Evolutionary conservation across 2,329 filamentous ascomycete genomes (phyloP).

Genomic region (Calonectria multiphialidica): DNA sequence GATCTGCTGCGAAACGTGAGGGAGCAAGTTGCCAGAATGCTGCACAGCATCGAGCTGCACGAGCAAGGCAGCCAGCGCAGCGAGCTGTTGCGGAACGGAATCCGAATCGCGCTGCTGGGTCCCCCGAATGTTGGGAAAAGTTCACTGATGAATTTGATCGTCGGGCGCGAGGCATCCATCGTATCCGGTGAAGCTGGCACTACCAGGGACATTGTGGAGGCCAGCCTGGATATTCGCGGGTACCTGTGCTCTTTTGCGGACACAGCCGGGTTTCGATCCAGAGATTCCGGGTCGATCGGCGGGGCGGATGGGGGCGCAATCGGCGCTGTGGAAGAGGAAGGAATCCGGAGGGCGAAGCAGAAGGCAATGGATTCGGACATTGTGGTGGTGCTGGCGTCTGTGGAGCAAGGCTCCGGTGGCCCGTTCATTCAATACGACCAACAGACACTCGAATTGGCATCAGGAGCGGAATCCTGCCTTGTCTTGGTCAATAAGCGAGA

Average conservation of each 20-base stretch:
- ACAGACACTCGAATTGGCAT: slow-evolving; percentile 68
- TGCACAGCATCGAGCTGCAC: slow-evolving; percentile 74
- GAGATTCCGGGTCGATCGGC: slow-evolving; percentile 22
- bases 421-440: slow-evolving; percentile 63
- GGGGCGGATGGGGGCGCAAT: slow-evolving; percentile 55
- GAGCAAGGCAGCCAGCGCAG: slow-evolving; percentile 83
- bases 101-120: slow-evolving; percentile 87
- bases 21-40: slow-evolving; percentile 71
- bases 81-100: slow-evolving; percentile 86
- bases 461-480: slow-evolving; percentile 60
- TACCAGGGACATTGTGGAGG: slow-evolving; percentile 93
- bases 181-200: slow-evolving; percentile 94
- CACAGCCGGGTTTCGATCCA: slow-evolving; percentile 85
- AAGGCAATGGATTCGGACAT: slow-evolving; percentile 88
- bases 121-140: slow-evolving; percentile 97
- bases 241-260: slow-evolving; percentile 96
- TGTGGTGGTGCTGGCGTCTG: slow-evolving; percentile 82
- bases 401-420: slow-evolving; percentile 65
- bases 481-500: slow-evolving; percentile 76
- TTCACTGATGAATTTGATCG: slow-evolving; percentile 89
- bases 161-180: slow-evolving; percentile 94
- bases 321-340: slow-evolving; percentile 86
- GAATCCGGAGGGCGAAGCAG: slow-evolving; percentile 86
- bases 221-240: slow-evolving; percentile 87
- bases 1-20: slow-evolving; percentile 79